Percentiles rank a stretch among this genome's conserved stretches.
phyloP scores from a whole-genome alignment of 495 filamentous ascomycete genomes.

The Astrocystis sublimbata region DNA sequence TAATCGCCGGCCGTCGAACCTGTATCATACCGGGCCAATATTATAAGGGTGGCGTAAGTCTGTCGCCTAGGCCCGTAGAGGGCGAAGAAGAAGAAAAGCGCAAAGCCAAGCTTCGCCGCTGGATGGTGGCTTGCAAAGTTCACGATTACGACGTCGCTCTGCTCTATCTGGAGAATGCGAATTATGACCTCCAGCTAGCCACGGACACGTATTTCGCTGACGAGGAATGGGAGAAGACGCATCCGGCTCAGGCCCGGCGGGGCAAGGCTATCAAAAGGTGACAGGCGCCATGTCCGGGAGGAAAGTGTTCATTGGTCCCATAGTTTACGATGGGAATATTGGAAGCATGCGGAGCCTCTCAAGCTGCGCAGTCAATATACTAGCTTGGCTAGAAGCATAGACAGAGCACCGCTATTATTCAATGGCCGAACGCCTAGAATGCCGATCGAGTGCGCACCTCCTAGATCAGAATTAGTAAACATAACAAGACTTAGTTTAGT shows the following conservation, averaged over 20 bases:
- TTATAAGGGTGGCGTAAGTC: constrained; percentile 61
- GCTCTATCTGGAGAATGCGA: constrained; percentile 65
- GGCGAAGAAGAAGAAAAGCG: constrained; percentile 67
- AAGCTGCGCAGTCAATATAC: background rate
- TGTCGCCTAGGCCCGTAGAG: constrained; percentile 66
- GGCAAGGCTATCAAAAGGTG: constrained; percentile 39
- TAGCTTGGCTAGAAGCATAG: constrained; percentile 3
- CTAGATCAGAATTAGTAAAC: constrained; percentile 43
- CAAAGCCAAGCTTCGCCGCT: constrained; percentile 65
- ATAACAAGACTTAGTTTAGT: background rate
- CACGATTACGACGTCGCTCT: constrained; percentile 72
- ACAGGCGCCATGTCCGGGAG: background rate
- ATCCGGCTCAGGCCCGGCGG: constrained; percentile 54
- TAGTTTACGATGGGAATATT: background rate
- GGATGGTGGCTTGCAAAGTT: constrained; percentile 71
- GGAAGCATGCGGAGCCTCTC: background rate
- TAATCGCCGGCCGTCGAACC: constrained; percentile 64
- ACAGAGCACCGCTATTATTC: constrained; percentile 16
- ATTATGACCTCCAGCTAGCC: constrained; percentile 64
- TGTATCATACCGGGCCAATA: constrained; percentile 66
- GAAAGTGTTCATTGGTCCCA: background rate
- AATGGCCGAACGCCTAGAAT: constrained; percentile 53
- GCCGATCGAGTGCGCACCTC: constrained; percentile 88
- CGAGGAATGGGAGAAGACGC: constrained; percentile 68
- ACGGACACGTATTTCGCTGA: constrained; percentile 63